Evolutionary conservation across 2,329 filamentous ascomycete species (phyloP), one percentile per base, ranked within the genome.

Genomic region (Zarea fungicola): DNA sequence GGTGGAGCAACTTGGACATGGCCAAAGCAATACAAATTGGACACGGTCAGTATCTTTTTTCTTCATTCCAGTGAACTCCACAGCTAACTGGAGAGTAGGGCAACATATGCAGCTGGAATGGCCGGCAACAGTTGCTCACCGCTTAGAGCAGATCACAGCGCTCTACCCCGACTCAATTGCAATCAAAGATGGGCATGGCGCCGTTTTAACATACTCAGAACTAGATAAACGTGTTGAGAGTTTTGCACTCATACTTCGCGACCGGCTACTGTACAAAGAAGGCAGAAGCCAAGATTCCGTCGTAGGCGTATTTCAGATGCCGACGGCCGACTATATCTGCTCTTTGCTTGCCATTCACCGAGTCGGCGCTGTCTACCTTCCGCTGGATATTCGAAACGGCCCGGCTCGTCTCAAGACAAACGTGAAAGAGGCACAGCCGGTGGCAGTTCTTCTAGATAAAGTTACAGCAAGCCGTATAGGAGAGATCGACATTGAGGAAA

Each of bases 221-320:
- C n/a, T n/a, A n/a, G n/a, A n/a, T n/a, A n/a, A n/a, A n/a, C n/a
- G n/a, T n/a, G n/a, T n/a, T n/a, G n/a, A n/a, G n/a, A n/a, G n/a
- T n/a, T n/a, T n/a, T n/a, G n/a, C n/a, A n/a, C n/a, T n/a, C n/a
- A n/a, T n/a, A n/a, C n/a, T n/a, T n/a, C n/a, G n/a, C n/a, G n/a
- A n/a, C n/a, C n/a, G n/a, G n/a, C n/a, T n/a, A n/a, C n/a, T n/a
- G n/a, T n/a, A n/a, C n/a, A n/a, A n/a, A n/a, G n/a, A n/a, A n/a
- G n/a, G n/a, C n/a, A n/a, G n/a, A n/a, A n/a, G n/a, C n/a, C n/a
- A n/a, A n/a, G n/a, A n/a, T n/a, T n/a, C n/a, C n/a, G n/a, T n/a
- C n/a, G n/a, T n/a, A n/a, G 41, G 41, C 13, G 26, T 48, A 6
- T 41, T 41, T 19, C 45, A 48, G n/a, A n/a, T 25, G 19, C 45